Evolutionary conservation across 2,329 filamentous ascomycete species (phyloP).

Genomic region (Sarocladium oryzae): DNA sequence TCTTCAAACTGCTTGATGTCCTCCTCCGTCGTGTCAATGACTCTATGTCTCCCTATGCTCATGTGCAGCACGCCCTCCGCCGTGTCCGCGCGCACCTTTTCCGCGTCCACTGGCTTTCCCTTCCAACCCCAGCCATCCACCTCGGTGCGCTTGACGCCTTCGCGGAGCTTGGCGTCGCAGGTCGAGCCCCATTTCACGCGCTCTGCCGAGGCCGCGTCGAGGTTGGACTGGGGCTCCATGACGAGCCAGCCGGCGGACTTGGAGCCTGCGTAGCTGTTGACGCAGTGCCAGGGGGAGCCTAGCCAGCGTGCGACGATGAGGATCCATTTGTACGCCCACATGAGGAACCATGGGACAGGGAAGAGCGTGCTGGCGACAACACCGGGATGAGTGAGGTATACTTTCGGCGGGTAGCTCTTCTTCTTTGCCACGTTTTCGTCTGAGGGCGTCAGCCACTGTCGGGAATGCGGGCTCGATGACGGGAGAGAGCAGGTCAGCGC

Average conservation of each 20-base stretch:
- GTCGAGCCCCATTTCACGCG: conserved; percentile 78
- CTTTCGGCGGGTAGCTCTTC: conserved; percentile 41
- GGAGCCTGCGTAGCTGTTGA: conserved; percentile 71
- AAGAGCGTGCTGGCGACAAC: conserved; percentile 79
- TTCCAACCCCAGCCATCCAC: conserved; percentile 80
- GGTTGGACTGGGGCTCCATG: conserved; percentile 55
- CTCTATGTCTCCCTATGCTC: conserved; percentile 53
- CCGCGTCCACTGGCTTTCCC: conserved; percentile 46
- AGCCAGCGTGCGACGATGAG: conserved; percentile 69
- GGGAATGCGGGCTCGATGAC: conserved; percentile 49
- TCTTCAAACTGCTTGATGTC: conserved; percentile 55
- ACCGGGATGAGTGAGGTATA: conserved; percentile 81
- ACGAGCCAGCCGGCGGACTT: conserved; percentile 72
- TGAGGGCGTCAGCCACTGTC: conserved; percentile 44
- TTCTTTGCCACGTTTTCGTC: conserved; percentile 16
- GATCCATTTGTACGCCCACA: conserved; percentile 58
- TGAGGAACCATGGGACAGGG: conserved; percentile 63
- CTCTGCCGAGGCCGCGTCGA: conserved; percentile 51
- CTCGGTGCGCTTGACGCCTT: conserved; percentile 69
- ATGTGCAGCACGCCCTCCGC: conserved; percentile 40
- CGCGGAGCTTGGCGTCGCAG: conserved; percentile 37
- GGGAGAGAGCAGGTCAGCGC: conserved; percentile 67
- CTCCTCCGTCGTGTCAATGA: conserved; percentile 54
- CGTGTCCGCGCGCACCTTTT: conserved; percentile 34
- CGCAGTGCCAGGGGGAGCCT: conserved; percentile 83